These are phyloP conservation scores for Wilcoxina mikolae DNA, from an alignment of 495 filamentous ascomycete species.

Conservation along the genomic window DNA sequence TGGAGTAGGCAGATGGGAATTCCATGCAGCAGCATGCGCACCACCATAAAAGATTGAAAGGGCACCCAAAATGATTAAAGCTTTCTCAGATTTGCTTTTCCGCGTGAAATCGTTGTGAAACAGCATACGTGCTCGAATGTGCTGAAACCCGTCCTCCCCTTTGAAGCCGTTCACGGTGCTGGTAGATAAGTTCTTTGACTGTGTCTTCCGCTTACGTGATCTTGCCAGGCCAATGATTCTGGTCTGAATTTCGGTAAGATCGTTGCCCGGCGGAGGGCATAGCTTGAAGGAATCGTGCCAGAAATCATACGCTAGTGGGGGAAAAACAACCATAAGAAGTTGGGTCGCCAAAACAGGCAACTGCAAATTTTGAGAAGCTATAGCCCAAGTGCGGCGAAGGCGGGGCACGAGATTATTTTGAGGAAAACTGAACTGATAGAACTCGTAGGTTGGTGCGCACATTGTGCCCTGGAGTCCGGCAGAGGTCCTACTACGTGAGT, in stretches of 20 bases:
- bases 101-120: background rate
- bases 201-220: background rate
- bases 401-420: too few species aligned
- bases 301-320: background rate
- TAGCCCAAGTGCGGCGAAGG: too few species aligned
- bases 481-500: too few species aligned
- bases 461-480: too few species aligned
- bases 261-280: background rate
- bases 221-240: background rate
- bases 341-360: too few species aligned
- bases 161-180: background rate
- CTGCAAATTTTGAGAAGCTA: too few species aligned
- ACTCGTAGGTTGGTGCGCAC: too few species aligned
- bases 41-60: background rate
- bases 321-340: too few species aligned
- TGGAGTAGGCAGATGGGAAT: constrained; percentile 3
- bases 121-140: background rate
- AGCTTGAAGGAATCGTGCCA: background rate
- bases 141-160: background rate
- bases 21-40: constrained; percentile 5
- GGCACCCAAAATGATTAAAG: background rate
- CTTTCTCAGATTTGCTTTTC: background rate
- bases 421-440: too few species aligned
- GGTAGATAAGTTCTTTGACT: background rate
- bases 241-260: background rate